A percentile compares a stretch with the other conserved stretches of the same genome.
These are phyloP conservation scores for Theileria annulata DNA, from an alignment of 169 alveolate genomes.

Conservation along the genomic window DNA sequence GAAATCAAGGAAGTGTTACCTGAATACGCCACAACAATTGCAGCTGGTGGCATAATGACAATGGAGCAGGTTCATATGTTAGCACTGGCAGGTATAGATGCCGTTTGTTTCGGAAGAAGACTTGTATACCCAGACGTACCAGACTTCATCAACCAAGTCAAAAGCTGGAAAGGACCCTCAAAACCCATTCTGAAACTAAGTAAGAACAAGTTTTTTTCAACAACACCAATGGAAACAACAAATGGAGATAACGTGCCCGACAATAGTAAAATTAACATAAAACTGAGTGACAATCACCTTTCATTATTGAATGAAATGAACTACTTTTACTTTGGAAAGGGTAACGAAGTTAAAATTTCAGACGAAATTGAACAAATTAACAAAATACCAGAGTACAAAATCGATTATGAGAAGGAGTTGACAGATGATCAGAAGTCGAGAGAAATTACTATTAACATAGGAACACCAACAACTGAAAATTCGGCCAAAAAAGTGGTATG, in stretches of 20 bases:
- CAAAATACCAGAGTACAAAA: neutral
- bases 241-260: no score
- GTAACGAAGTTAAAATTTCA: slow-evolving; percentile 11
- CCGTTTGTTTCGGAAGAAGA: slow-evolving; percentile 73
- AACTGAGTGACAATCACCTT: slow-evolving; percentile 21
- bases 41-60: slow-evolving; percentile 67
- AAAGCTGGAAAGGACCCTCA: slow-evolving; percentile 73
- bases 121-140: slow-evolving; percentile 63
- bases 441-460: slow-evolving; percentile 33
- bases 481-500: slow-evolving; percentile 14
- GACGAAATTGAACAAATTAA: slow-evolving; percentile 3
- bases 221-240: neutral
- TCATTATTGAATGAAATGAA: slow-evolving; percentile 48
- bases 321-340: slow-evolving; percentile 24
- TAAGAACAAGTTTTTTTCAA: slow-evolving; percentile 40
- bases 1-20: slow-evolving; percentile 69
- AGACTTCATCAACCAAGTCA: slow-evolving; percentile 56
- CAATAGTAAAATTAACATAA: slow-evolving; percentile 1
- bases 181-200: slow-evolving; percentile 51
- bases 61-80: slow-evolving; percentile 66
- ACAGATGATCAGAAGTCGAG: slow-evolving; percentile 28
- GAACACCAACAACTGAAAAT: slow-evolving; percentile 29
- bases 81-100: slow-evolving; percentile 77
- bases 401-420: slow-evolving; percentile 16
- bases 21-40: slow-evolving; percentile 68